Evolutionary conservation across 768 basidiomycete genomes (phyloP).

Genomic region (Tricholoma bakamatsutake): DNA sequence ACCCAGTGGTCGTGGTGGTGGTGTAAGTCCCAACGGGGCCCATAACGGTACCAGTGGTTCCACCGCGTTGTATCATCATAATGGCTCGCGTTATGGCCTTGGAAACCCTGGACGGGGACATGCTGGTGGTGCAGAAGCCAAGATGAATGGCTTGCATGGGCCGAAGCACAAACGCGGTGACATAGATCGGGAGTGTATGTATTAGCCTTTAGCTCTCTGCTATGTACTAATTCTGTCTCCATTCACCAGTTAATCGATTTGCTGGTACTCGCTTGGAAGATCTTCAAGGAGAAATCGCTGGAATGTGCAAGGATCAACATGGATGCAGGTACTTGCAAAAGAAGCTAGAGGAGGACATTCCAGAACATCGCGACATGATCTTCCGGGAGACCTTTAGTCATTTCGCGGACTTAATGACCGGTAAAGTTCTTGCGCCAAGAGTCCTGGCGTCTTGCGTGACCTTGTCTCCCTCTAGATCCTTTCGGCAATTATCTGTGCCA

Average conservation of each 20-base stretch:
- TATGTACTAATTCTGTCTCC: neutral
- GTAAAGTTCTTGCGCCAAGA: conserved; percentile 31
- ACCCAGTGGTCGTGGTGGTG: conserved; percentile 29
- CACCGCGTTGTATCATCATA: conserved; percentile 73
- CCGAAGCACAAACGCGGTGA: conserved; percentile 94
- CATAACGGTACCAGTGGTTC: conserved; percentile 48
- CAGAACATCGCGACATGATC: conserved; percentile 98
- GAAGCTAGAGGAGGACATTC: conserved; percentile 93
- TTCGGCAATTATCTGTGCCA: conserved; percentile 99
- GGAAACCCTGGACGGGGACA: conserved; percentile 49
- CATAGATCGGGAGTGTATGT: conserved; percentile 77
- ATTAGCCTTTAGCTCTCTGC: neutral
- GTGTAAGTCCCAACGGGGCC: conserved; percentile 15
- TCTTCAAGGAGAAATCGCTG: conserved; percentile 88
- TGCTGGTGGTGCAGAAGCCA: conserved; percentile 51
- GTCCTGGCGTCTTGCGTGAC: neutral
- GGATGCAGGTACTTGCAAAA: conserved; percentile 98
- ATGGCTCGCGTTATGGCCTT: conserved; percentile 71
- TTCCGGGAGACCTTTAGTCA: conserved; percentile 97
- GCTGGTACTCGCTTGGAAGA: conserved; percentile 95
- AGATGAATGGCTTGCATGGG: conserved; percentile 88
- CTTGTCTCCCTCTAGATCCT: conserved; percentile 54
- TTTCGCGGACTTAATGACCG: conserved; percentile 98
- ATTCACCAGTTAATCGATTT: conserved; percentile 81
- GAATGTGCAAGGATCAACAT: conserved; percentile 97